These are phyloP conservation scores for Chlamydomonas sp. DNA, from an alignment of 139 green algal genomes.

Conservation along the genomic window DNA sequence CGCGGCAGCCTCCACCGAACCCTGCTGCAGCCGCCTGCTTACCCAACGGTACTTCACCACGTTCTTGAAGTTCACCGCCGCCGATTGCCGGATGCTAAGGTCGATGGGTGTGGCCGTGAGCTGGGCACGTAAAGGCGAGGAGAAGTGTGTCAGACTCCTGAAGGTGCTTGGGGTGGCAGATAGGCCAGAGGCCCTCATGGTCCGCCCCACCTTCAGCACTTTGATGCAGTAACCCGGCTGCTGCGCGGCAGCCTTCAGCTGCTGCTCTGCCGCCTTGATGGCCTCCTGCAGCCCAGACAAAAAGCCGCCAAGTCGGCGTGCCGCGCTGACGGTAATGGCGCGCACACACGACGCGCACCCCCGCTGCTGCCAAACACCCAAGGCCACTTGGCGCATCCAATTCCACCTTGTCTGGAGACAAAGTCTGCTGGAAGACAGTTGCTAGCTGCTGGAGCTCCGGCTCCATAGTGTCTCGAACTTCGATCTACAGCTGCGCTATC, in stretches of 20 bases:
- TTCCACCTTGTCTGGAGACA: slow-evolving; percentile 43
- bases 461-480: slow-evolving; percentile 23
- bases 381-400: no score
- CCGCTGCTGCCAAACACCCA: no score
- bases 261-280: slow-evolving; percentile 85
- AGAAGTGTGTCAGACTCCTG: not conserved
- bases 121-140: slow-evolving; percentile 48
- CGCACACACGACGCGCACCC: no score
- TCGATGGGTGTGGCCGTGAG: slow-evolving; percentile 72
- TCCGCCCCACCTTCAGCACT: slow-evolving; percentile 73
- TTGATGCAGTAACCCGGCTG: slow-evolving; percentile 81
- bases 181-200: no score
- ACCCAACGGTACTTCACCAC: slow-evolving; percentile 92
- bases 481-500: not conserved
- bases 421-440: slow-evolving; percentile 53
- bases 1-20: not conserved
- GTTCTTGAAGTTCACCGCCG: slow-evolving; percentile 99
- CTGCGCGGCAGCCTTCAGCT: slow-evolving; percentile 70
- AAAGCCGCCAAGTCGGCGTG: no score
- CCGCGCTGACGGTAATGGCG: no score
- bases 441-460: slow-evolving; percentile 52
- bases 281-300: slow-evolving; percentile 62
- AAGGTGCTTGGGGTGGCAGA: no score
- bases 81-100: slow-evolving; percentile 84
- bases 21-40: slow-evolving; percentile 8